Conservation (phyloP, 2,329 filamentous ascomycete species). For the Microsporum audouinii region DNA sequence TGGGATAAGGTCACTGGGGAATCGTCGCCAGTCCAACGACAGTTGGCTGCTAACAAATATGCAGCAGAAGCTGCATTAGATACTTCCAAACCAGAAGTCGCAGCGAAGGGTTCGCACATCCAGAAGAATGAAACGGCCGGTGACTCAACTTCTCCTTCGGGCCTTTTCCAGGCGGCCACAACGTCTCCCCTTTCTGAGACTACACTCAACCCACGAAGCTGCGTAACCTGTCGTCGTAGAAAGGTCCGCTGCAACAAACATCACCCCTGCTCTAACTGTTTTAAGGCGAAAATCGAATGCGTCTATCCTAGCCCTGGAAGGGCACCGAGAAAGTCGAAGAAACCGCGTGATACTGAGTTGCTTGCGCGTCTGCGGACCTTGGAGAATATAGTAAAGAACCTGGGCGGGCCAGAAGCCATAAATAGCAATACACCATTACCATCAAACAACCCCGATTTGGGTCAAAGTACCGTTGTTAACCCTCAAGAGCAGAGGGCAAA, state of each 20-base stretch:
- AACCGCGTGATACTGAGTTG: slow-evolving; percentile 48
- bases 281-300: slow-evolving; percentile 45
- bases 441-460: slow-evolving; percentile 17
- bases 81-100: background rate
- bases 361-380: slow-evolving; percentile 46
- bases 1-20: background rate
- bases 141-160: background rate
- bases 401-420: slow-evolving; percentile 21
- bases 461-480: background rate
- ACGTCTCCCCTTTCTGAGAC: background rate
- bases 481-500: background rate
- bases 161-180: background rate
- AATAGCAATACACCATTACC: slow-evolving; percentile 34
- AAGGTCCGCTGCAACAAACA: slow-evolving; percentile 41
- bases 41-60: background rate
- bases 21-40: background rate
- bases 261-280: slow-evolving; percentile 39
- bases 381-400: slow-evolving; percentile 49
- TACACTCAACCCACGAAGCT: slow-evolving; percentile 31
- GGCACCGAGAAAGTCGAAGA: slow-evolving; percentile 48
- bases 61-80: background rate
- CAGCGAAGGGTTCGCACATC: background rate
- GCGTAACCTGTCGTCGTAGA: slow-evolving; percentile 37
- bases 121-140: background rate
- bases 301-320: slow-evolving; percentile 52